A percentile compares a stretch with the other conserved stretches of the same genome.
Conservation (phyloP, 305 asterid species). For the Fraxinus velutina region DNA sequence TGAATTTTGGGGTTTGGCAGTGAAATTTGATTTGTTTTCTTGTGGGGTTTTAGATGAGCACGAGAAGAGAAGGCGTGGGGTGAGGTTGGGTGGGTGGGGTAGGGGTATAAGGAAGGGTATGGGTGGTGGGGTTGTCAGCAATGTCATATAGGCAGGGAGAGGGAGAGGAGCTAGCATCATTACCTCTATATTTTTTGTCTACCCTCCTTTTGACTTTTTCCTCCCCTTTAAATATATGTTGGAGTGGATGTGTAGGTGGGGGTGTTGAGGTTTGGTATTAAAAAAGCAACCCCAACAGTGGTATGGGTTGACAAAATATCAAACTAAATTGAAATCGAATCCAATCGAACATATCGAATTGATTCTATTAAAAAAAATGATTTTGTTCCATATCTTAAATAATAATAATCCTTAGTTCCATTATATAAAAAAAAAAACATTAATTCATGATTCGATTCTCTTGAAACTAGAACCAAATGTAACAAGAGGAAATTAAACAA, state of each 20-base stretch:
- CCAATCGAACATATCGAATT: no score
- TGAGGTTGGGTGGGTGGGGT: background rate
- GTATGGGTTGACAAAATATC: no score
- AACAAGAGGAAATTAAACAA: background rate
- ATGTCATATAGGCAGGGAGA: constrained; percentile 27
- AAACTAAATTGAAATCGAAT: no score
- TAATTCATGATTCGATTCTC: no score
- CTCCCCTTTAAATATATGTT: background rate
- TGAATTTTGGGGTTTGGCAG: constrained; percentile 13
- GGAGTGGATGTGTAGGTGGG: background rate
- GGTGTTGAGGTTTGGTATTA: background rate
- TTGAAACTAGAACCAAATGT: no score
- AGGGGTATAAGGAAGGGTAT: background rate
- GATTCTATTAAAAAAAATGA: no score
- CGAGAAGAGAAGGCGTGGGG: background rate
- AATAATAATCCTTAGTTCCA: no score
- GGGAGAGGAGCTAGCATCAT: constrained; percentile 26
- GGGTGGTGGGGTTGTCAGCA: background rate
- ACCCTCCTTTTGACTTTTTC: background rate
- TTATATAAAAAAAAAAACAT: no score
- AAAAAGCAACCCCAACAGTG: no score
- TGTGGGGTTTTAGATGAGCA: constrained; percentile 13
- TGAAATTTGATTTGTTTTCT: constrained; percentile 19
- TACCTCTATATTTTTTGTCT: background rate
- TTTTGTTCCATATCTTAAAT: no score